These are phyloP conservation scores for Fusarium ramigenum DNA, from an alignment of 2,329 filamentous ascomycete genomes.

Conservation along the genomic window DNA sequence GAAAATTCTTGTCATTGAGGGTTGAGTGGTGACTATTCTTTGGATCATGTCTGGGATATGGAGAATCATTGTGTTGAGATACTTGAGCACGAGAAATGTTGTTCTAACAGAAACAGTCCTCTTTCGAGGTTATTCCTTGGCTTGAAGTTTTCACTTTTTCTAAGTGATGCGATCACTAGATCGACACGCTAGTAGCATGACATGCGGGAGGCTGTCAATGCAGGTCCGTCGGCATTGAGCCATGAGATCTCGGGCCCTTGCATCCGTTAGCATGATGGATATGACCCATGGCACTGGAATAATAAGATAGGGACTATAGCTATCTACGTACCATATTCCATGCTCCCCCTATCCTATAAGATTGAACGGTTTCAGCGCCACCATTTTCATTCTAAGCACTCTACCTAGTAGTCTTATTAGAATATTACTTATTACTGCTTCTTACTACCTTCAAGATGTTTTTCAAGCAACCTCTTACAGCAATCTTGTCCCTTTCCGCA, in stretches of 20 bases:
- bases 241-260: neutral
- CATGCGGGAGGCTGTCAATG: neutral
- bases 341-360: neutral
- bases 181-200: neutral
- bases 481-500: neutral
- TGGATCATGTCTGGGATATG: neutral
- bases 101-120: rapidly evolving
- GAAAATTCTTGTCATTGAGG: neutral
- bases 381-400: neutral
- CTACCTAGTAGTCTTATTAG: neutral
- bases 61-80: neutral
- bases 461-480: neutral
- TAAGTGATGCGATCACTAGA: neutral
- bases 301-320: neutral
- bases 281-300: neutral
- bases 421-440: neutral
- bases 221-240: neutral
- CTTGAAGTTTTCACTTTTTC: neutral
- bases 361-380: no score
- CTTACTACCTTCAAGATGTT: neutral
- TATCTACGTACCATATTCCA: neutral
- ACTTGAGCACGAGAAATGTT: neutral
- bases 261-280: neutral
- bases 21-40: neutral
- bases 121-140: no score